These are phyloP conservation scores for Coffea humblotiana DNA, from an alignment of 305 asterid species.

Conservation along the genomic window DNA sequence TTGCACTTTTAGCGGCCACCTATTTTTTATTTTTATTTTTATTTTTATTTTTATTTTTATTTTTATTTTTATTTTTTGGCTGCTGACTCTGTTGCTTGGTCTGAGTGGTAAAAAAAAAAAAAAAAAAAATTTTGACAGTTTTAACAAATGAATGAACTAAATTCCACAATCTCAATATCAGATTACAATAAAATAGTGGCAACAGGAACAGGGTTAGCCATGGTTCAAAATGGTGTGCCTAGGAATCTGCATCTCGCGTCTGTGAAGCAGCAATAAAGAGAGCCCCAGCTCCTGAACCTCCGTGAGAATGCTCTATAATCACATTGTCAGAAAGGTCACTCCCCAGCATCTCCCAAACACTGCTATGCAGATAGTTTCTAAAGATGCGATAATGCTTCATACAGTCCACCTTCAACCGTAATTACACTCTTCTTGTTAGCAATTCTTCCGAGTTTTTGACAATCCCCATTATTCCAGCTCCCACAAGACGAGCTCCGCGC, in stretches of 20 bases:
- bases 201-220: neutral
- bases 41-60: too few relatives aligned
- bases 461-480: constrained; percentile 75
- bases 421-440: constrained; percentile 54
- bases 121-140: too few relatives aligned
- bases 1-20: neutral
- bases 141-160: neutral
- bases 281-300: constrained; percentile 78
- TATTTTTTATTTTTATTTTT: too few relatives aligned
- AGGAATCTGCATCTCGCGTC: constrained; percentile 31
- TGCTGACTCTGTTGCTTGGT: too few relatives aligned
- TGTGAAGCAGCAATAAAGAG: constrained; percentile 70
- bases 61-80: too few relatives aligned
- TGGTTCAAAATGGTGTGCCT: neutral
- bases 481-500: constrained; percentile 80
- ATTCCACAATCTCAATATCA: neutral
- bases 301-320: constrained; percentile 63
- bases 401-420: constrained; percentile 67
- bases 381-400: constrained; percentile 72
- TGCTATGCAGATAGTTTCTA: constrained; percentile 68
- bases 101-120: neutral
- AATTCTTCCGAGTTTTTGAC: constrained; percentile 59
- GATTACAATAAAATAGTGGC: neutral
- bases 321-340: constrained; percentile 60
- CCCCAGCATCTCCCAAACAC: constrained; percentile 87